phyloP scores from a whole-genome alignment of 179 eudicot genomes.

The Silene vulgaris region DNA sequence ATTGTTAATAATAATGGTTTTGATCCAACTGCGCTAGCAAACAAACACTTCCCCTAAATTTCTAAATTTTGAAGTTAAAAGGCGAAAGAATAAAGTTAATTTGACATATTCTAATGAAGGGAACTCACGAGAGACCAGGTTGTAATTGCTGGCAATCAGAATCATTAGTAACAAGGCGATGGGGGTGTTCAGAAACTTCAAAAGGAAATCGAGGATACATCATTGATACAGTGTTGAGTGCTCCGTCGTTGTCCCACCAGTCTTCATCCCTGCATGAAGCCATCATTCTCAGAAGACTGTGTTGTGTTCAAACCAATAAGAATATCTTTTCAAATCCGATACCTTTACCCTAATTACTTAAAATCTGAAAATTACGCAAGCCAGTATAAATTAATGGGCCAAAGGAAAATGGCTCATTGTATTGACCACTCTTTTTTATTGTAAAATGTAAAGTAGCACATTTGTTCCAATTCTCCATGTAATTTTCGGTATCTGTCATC shows the following conservation, averaged over 20 bases:
- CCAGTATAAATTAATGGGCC: background rate
- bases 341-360: background rate
- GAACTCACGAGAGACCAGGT: conserved; percentile 80
- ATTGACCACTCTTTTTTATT: background rate
- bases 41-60: too few species aligned
- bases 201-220: conserved; percentile 79
- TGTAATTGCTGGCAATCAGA: conserved; percentile 76
- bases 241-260: conserved; percentile 98
- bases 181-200: conserved; percentile 84
- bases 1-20: too few species aligned
- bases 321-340: background rate
- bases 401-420: background rate
- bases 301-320: too few species aligned
- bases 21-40: too few species aligned
- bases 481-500: too few species aligned
- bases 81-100: too few species aligned
- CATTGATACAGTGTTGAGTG: conserved; percentile 88
- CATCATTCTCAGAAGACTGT: background rate
- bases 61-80: too few species aligned
- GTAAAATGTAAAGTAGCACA: background rate
- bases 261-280: conserved; percentile 70
- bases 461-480: too few species aligned
- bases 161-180: conserved; percentile 52
- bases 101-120: background rate
- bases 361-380: background rate